Evolutionary conservation across 2,329 filamentous ascomycete species (phyloP).

Genomic region (Colletotrichum aenigma): DNA sequence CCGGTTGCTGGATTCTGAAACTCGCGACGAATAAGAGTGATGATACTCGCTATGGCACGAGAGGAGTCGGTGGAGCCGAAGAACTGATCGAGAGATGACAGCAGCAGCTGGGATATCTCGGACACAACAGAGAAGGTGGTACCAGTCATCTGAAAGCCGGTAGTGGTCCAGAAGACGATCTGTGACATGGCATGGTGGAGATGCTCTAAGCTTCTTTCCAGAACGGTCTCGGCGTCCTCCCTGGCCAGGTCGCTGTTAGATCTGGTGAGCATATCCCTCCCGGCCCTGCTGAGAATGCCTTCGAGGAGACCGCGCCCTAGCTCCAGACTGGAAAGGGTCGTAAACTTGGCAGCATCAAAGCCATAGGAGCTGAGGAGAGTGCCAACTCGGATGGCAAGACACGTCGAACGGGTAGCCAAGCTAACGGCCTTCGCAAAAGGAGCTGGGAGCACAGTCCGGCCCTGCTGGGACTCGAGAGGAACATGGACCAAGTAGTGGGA

Average conservation of each 20-base stretch:
- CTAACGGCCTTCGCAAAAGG: slow-evolving; percentile 64
- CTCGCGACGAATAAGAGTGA: slow-evolving; percentile 66
- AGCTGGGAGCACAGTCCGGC: slow-evolving; percentile 59
- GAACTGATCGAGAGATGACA: slow-evolving; percentile 66
- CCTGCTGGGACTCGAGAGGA: slow-evolving; percentile 22
- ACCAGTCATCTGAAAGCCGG: slow-evolving; percentile 63
- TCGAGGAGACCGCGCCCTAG: slow-evolving; percentile 60
- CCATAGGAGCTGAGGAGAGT: slow-evolving; percentile 56
- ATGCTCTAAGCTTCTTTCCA: slow-evolving; percentile 60
- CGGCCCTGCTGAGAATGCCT: slow-evolving; percentile 56
- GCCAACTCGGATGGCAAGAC: slow-evolving; percentile 58
- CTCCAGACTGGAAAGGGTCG: slow-evolving; percentile 62
- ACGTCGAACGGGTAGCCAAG: slow-evolving; percentile 63
- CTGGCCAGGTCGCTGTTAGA: slow-evolving; percentile 51
- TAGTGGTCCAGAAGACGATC: slow-evolving; percentile 65
- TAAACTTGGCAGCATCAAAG: slow-evolving; percentile 58
- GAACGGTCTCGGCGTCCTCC: slow-evolving; percentile 58
- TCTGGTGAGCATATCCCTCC: slow-evolving; percentile 48
- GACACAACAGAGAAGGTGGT: slow-evolving; percentile 59
- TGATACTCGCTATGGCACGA: slow-evolving; percentile 69
- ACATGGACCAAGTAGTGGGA: slow-evolving; percentile 13
- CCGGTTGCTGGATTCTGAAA: slow-evolving; percentile 68
- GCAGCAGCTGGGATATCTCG: slow-evolving; percentile 60
- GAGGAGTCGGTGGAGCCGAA: slow-evolving; percentile 74
- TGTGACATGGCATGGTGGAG: slow-evolving; percentile 63